Percentiles rank a stretch among this genome's conserved stretches.
Conservation (phyloP, 768 basidiomycete genomes). For the Crepidotus variabilis region DNA sequence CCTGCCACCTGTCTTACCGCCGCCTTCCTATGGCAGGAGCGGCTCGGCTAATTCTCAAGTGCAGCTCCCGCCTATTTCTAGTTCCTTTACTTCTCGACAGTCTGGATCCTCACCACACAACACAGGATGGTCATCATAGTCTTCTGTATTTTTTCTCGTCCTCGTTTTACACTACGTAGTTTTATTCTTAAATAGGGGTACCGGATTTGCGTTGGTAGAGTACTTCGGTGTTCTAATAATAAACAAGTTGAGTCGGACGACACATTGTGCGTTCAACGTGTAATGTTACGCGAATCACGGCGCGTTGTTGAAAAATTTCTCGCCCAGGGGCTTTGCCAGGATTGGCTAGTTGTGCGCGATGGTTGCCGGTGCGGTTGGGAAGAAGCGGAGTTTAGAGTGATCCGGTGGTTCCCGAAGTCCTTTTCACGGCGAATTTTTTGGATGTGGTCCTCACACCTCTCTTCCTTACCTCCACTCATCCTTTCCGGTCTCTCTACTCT, state of each 20-base stretch:
- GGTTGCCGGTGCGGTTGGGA: too few species aligned
- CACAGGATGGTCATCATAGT: slow-evolving; percentile 14
- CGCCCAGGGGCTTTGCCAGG: too few species aligned
- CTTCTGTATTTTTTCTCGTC: background rate
- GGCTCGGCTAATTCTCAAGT: slow-evolving; percentile 12
- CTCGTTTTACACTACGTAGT: background rate
- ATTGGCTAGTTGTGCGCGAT: too few species aligned
- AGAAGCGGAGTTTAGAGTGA: slow-evolving; percentile 38
- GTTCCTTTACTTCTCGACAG: slow-evolving; percentile 11
- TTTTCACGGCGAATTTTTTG: slow-evolving; percentile 47
- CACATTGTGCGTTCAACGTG: background rate
- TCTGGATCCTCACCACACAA: slow-evolving; percentile 7
- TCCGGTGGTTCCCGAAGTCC: slow-evolving; percentile 46
- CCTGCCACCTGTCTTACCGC: slow-evolving; percentile 12
- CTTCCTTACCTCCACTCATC: slow-evolving; percentile 56
- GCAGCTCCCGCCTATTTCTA: slow-evolving; percentile 23
- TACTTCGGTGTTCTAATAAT: background rate
- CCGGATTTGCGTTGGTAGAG: background rate
- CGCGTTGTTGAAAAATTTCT: too few species aligned
- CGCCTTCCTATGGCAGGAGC: slow-evolving; percentile 8
- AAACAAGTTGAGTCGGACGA: background rate
- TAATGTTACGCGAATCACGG: too few species aligned
- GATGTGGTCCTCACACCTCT: slow-evolving; percentile 27
- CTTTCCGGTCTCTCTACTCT: slow-evolving; percentile 36
- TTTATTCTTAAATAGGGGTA: background rate